Percentiles rank a stretch among this genome's conserved stretches.
Conservation (phyloP, 192 early-diverging fungal species). For the Rhizophagus sp. region DNA sequence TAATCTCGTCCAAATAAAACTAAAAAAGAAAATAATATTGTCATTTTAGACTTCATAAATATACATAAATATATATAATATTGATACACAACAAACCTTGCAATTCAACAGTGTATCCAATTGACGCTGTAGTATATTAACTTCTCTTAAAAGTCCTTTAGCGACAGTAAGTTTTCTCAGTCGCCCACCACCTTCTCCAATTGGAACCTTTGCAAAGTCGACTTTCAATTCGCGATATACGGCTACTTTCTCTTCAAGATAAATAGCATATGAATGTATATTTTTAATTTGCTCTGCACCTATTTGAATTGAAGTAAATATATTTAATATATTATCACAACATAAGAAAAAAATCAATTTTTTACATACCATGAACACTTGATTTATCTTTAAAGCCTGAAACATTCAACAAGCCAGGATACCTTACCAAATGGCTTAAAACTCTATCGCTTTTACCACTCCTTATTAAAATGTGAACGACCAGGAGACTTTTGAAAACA, state of each 20-base stretch:
- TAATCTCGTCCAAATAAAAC: constrained; percentile 73
- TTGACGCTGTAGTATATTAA: constrained; percentile 66
- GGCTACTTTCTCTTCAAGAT: constrained; percentile 70
- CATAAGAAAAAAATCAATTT: not conserved
- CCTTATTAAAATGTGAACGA: constrained; percentile 74
- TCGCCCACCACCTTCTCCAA: constrained; percentile 42
- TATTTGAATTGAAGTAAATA: constrained; percentile 5
- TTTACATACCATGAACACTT: constrained; percentile 26
- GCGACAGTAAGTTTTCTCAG: constrained; percentile 58
- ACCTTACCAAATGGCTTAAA: constrained; percentile 52
- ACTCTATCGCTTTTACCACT: constrained; percentile 65
- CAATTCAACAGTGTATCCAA: constrained; percentile 67
- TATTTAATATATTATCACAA: constrained; percentile 36
- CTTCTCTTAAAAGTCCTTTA: constrained; percentile 62
- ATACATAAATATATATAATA: not conserved
- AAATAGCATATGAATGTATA: constrained; percentile 66
- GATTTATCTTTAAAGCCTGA: constrained; percentile 53
- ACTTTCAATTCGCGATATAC: constrained; percentile 61
- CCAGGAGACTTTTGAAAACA: constrained; percentile 69
- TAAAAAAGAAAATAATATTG: constrained; percentile 32
- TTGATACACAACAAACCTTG: constrained; percentile 50
- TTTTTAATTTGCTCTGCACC: constrained; percentile 57
- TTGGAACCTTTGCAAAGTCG: constrained; percentile 59
- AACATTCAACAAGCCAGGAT: constrained; percentile 51
- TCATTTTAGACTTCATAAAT: not conserved